These are phyloP conservation scores for Poronia punctata DNA, from an alignment of 495 filamentous ascomycete genomes.

Conservation along the genomic window DNA sequence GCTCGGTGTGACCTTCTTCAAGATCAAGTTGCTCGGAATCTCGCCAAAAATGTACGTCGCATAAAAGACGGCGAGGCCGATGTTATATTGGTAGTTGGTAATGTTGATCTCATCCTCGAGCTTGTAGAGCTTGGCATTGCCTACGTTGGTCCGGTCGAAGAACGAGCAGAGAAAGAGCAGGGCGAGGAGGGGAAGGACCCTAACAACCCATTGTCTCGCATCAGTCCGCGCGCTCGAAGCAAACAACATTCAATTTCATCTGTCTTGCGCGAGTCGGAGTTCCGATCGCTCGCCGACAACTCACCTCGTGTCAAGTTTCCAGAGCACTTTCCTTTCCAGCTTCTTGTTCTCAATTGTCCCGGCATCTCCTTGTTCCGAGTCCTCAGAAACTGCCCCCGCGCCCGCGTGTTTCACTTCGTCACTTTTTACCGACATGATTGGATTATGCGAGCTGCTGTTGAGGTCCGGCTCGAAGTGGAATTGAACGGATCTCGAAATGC, in stretches of 20 bases:
- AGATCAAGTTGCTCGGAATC: conserved; percentile 74
- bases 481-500: too few species aligned
- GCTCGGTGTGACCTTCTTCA: conserved; percentile 64
- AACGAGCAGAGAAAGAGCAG: conserved; percentile 53
- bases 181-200: conserved; percentile 43
- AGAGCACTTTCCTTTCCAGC: conserved; percentile 38
- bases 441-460: too few species aligned
- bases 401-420: too few species aligned
- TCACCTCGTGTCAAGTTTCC: conserved; percentile 50
- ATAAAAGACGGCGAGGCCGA: conserved; percentile 48
- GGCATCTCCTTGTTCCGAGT: conserved; percentile 14
- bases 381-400: conserved; percentile 18
- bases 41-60: conserved; percentile 57
- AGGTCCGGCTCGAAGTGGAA: too few species aligned
- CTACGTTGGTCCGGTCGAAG: conserved; percentile 72
- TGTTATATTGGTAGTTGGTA: conserved; percentile 64
- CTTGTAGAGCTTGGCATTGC: conserved; percentile 75
- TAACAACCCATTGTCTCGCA: conserved; percentile 5
- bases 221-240: not conserved
- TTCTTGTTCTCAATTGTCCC: too few species aligned
- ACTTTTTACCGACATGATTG: too few species aligned
- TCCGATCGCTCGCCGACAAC: not conserved
- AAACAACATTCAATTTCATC: not conserved
- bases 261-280: not conserved
- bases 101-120: conserved; percentile 59